phyloP scores from a whole-genome alignment of 2,329 filamentous ascomycete genomes.

The Alternaria rosae region DNA sequence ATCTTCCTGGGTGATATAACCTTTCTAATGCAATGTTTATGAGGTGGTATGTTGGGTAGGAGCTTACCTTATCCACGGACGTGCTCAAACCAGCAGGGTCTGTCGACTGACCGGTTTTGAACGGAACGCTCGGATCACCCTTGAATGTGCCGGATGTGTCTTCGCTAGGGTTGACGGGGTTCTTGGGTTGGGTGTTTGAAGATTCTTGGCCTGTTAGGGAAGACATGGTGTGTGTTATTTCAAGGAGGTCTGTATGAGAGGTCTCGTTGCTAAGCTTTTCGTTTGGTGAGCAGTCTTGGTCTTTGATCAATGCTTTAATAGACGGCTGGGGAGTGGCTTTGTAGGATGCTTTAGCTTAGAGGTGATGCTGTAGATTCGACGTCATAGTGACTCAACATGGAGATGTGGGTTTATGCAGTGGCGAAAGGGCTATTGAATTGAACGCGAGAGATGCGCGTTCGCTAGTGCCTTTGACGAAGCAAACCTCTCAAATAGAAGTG shows the following conservation, averaged over 20 bases:
- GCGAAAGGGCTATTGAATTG: not conserved
- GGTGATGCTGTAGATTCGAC: not conserved
- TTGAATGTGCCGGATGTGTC: constrained; percentile 7
- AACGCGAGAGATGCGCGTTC: not conserved
- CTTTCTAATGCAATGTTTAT: not conserved
- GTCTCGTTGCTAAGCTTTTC: not conserved
- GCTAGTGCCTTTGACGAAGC: not conserved
- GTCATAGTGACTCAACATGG: constrained; percentile 12
- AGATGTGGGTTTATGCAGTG: constrained; percentile 1
- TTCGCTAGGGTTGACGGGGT: constrained; percentile 16
- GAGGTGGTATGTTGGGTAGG: not conserved
- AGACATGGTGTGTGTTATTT: constrained; percentile 8
- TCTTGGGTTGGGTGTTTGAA: constrained; percentile 18
- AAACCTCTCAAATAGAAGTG: not conserved
- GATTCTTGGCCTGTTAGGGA: constrained; percentile 25
- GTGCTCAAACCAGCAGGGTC: constrained; percentile 8
- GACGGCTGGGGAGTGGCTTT: not conserved
- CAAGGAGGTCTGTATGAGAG: not conserved
- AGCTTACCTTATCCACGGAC: constrained; percentile 15
- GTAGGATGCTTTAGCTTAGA: not conserved
- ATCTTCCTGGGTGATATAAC: not conserved
- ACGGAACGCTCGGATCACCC: constrained; percentile 12
- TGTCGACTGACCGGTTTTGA: constrained; percentile 6
- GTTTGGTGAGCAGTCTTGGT: too few relatives aligned
- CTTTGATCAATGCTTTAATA: not conserved